Conservation (phyloP, 179 eudicot species). For the Spinacia oleracea region DNA sequence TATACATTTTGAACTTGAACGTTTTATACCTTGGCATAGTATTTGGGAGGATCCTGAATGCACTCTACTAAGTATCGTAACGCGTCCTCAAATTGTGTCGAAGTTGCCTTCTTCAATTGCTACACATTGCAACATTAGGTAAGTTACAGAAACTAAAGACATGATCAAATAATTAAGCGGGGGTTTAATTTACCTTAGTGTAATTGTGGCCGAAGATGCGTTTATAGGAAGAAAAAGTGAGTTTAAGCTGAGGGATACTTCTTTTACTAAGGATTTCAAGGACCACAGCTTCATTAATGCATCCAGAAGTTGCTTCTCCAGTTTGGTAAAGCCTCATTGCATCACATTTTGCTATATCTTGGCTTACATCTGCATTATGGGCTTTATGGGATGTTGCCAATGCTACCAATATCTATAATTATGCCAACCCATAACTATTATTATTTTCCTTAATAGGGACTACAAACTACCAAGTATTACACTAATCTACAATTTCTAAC, state of each 20-base stretch:
- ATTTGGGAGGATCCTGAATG: constrained; percentile 59
- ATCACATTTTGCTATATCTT: constrained; percentile 71
- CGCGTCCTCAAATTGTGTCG: constrained; percentile 60
- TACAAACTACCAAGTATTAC: no score
- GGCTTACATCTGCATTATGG: constrained; percentile 59
- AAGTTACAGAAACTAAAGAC: no score
- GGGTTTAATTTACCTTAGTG: constrained; percentile 57
- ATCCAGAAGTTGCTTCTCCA: constrained; percentile 55
- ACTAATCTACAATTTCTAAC: neutral
- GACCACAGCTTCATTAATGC: constrained; percentile 62
- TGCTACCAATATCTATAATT: constrained; percentile 67
- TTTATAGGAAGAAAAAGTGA: constrained; percentile 57
- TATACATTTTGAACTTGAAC: no score
- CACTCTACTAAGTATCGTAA: constrained; percentile 48
- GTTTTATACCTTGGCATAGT: constrained; percentile 67
- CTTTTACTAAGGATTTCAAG: constrained; percentile 74
- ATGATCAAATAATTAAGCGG: no score
- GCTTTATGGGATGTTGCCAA: constrained; percentile 78
- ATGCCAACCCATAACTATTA: no score
- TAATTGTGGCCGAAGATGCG: constrained; percentile 73
- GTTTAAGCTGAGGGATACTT: constrained; percentile 65
- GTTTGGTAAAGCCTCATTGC: constrained; percentile 68
- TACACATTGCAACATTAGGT: constrained; percentile 9
- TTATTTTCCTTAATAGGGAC: no score
- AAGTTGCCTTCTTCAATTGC: constrained; percentile 47